These are phyloP conservation scores for Fagopyrum homotropicum DNA, from an alignment of 148 eudicot species.

Conservation along the genomic window DNA sequence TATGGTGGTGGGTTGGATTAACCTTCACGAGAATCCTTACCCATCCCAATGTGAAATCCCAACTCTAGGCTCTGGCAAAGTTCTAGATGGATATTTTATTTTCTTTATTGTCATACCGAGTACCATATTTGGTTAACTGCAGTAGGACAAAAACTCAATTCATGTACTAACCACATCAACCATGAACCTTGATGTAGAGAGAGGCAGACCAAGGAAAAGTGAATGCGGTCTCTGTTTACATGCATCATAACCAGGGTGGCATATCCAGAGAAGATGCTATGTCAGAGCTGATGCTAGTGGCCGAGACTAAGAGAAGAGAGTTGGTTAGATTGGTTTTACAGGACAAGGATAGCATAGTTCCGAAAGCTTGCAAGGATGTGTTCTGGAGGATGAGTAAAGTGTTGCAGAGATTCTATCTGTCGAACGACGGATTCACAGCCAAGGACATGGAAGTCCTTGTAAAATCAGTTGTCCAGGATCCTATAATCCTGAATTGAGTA, in stretches of 20 bases:
- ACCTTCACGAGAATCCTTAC: too few species aligned
- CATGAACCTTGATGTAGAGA: constrained; percentile 40
- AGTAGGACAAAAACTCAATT: constrained; percentile 15
- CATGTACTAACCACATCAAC: not conserved
- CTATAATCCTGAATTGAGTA: constrained; percentile 18
- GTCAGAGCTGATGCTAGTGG: constrained; percentile 28
- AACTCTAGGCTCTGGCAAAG: too few species aligned
- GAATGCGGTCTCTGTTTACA: constrained; percentile 57
- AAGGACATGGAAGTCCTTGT: constrained; percentile 37
- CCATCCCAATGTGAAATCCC: too few species aligned
- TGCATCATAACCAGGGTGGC: constrained; percentile 24
- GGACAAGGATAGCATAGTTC: constrained; percentile 38
- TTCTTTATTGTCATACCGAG: not conserved
- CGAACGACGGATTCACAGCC: constrained; percentile 73
- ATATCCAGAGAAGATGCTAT: constrained; percentile 42
- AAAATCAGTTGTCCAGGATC: constrained; percentile 47
- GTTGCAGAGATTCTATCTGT: constrained; percentile 50
- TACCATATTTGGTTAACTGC: not conserved
- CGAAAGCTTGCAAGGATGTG: constrained; percentile 62
- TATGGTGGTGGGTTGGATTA: too few species aligned
- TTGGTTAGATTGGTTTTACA: constrained; percentile 54
- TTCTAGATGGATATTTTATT: constrained; percentile 29
- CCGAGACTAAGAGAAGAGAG: constrained; percentile 46
- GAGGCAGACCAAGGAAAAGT: constrained; percentile 65
- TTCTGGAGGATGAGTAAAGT: constrained; percentile 75